Evolutionary conservation across 2,329 filamentous ascomycete genomes (phyloP).

Genomic region (Lizonia empirigonia): DNA sequence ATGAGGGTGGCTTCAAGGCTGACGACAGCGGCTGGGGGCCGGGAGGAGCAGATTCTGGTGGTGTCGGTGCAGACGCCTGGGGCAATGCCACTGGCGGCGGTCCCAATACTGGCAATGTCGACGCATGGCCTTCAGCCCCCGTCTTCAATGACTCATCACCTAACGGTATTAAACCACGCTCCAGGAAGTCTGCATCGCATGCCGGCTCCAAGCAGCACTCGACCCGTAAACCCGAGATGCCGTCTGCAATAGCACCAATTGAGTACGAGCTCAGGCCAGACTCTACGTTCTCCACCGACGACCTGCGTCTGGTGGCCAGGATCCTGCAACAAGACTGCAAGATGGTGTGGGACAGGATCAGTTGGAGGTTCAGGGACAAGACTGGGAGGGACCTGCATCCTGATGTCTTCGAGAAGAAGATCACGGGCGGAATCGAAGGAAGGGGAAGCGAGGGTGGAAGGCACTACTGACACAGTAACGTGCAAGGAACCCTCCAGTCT

Average conservation of each 20-base stretch:
- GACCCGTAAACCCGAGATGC: not conserved
- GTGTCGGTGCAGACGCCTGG: not conserved
- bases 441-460: not conserved
- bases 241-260: not conserved
- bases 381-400: conserved; percentile 55
- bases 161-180: not conserved
- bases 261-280: conserved; percentile 36
- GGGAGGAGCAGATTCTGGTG: not conserved
- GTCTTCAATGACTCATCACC: not conserved
- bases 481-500: not conserved
- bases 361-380: conserved; percentile 55
- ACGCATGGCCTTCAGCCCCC: not conserved
- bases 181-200: conserved; percentile 8
- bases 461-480: not conserved
- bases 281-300: conserved; percentile 32
- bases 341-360: conserved; percentile 55
- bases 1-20: not conserved
- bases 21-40: not conserved
- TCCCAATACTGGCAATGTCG: not conserved
- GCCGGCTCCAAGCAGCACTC: not conserved
- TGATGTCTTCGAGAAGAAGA: conserved; percentile 52
- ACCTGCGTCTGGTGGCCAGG: conserved; percentile 51
- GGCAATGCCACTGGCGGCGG: not conserved
- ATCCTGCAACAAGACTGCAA: conserved; percentile 52
- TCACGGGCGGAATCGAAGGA: conserved; percentile 33